These are phyloP conservation scores for Aspergillus costaricaensis DNA, from an alignment of 2,329 filamentous ascomycete genomes.

Conservation along the genomic window DNA sequence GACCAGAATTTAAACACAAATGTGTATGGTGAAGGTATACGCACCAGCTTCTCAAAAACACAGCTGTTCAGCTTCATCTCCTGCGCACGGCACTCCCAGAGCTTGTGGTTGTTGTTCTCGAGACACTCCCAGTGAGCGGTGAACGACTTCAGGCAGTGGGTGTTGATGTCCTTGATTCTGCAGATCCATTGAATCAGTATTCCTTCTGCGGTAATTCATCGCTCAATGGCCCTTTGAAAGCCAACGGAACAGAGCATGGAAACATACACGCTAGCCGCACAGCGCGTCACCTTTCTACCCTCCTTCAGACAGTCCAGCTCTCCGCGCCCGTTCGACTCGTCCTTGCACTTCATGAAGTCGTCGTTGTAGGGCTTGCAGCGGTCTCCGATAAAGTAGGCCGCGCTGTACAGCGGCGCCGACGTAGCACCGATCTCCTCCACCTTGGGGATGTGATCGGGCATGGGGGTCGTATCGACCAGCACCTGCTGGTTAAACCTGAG, in stretches of 20 bases:
- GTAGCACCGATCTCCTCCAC: conserved; percentile 92
- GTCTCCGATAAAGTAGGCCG: conserved; percentile 94
- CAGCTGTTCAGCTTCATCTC: conserved; percentile 94
- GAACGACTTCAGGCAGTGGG: conserved; percentile 88
- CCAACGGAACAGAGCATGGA: background rate
- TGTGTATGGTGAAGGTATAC: conserved; percentile 35
- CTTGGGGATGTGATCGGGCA: conserved; percentile 86
- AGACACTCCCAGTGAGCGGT: conserved; percentile 92
- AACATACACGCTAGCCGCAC: conserved; percentile 91
- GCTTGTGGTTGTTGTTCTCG: conserved; percentile 95
- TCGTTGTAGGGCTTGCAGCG: conserved; percentile 95
- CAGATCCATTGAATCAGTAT: conserved; percentile 4
- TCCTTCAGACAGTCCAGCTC: conserved; percentile 96
- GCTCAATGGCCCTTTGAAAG: background rate
- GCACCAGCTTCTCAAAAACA: conserved; percentile 91
- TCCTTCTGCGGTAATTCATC: background rate
- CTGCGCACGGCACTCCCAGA: conserved; percentile 88
- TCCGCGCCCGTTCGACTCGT: conserved; percentile 82
- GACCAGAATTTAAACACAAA: too few species aligned
- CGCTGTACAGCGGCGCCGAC: conserved; percentile 87
- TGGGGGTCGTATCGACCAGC: conserved; percentile 93
- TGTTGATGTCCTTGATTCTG: conserved; percentile 94
- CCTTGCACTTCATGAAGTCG: conserved; percentile 99
- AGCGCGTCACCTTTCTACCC: conserved; percentile 92
- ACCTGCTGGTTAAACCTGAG: conserved; percentile 90